These are phyloP conservation scores for Salix arbutifolia DNA, from an alignment of 345 rosid species.

Conservation along the genomic window DNA sequence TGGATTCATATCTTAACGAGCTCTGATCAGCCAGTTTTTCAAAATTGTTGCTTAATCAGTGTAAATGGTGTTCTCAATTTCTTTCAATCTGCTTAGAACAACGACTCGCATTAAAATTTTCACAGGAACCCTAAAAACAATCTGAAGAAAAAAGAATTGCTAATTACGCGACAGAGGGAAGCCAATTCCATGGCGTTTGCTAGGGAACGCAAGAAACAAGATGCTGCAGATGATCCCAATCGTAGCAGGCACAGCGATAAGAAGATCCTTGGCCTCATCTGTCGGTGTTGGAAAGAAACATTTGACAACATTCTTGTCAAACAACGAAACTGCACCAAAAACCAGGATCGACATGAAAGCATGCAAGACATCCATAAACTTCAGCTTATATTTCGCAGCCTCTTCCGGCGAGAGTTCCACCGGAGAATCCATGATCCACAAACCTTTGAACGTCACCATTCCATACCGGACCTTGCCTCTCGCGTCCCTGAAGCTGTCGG, in stretches of 20 bases:
- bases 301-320: conserved; percentile 58
- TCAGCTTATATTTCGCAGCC: conserved; percentile 35
- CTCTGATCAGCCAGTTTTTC: no score
- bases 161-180: conserved; percentile 44
- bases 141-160: no score
- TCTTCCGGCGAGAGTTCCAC: conserved; percentile 35
- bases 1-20: no score
- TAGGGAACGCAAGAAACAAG: conserved; percentile 56
- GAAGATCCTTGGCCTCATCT: conserved; percentile 39
- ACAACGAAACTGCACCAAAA: conserved; percentile 51
- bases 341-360: conserved; percentile 55
- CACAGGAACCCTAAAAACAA: no score
- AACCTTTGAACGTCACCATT: conserved; percentile 51
- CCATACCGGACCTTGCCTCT: conserved; percentile 74
- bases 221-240: conserved; percentile 47
- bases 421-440: conserved; percentile 50
- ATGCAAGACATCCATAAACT: conserved; percentile 56
- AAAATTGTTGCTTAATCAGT: no score
- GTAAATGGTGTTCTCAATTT: no score
- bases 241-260: conserved; percentile 38
- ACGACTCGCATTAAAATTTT: no score
- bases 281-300: conserved; percentile 54
- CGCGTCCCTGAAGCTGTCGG: conserved; percentile 59
- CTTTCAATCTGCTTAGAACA: no score
- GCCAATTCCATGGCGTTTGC: conserved; percentile 70